These are phyloP conservation scores for Cutaneotrichosporon mucoides DNA, from an alignment of 1,284 basidiomycete genomes.

Conservation along the genomic window DNA sequence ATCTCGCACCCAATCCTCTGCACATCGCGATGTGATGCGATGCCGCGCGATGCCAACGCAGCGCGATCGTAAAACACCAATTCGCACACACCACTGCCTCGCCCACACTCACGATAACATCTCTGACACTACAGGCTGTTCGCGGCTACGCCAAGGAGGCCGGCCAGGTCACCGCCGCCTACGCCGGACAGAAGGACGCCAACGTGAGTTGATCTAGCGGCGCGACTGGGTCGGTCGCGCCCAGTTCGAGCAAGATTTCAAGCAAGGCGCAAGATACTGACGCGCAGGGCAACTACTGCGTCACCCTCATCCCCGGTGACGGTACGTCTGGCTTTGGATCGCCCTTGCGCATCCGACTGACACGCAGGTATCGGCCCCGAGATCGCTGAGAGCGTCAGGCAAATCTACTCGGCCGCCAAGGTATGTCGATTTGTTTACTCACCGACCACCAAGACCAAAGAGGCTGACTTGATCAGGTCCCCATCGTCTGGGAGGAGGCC, in stretches of 20 bases:
- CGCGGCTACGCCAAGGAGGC: conserved; percentile 53
- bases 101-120: too few relatives aligned
- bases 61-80: too few relatives aligned
- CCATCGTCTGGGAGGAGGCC: conserved; percentile 98
- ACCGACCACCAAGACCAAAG: too few relatives aligned
- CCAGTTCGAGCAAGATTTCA: too few relatives aligned
- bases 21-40: too few relatives aligned
- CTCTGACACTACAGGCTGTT: conserved; percentile 25
- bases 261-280: neutral
- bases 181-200: conserved; percentile 78
- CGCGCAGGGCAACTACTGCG: conserved; percentile 80
- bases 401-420: conserved; percentile 84
- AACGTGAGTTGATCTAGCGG: conserved; percentile 58
- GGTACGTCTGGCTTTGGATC: conserved; percentile 17
- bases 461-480: conserved; percentile 59
- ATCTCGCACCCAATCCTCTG: too few relatives aligned
- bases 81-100: too few relatives aligned
- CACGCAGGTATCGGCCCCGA: conserved; percentile 90
- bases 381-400: conserved; percentile 92
- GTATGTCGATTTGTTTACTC: conserved; percentile 48
- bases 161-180: conserved; percentile 69
- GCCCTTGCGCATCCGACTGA: neutral
- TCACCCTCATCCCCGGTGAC: conserved; percentile 37
- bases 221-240: too few relatives aligned
- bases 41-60: too few relatives aligned